These are phyloP conservation scores for Lepiota venenata DNA, from an alignment of 768 basidiomycete species.

Conservation along the genomic window DNA sequence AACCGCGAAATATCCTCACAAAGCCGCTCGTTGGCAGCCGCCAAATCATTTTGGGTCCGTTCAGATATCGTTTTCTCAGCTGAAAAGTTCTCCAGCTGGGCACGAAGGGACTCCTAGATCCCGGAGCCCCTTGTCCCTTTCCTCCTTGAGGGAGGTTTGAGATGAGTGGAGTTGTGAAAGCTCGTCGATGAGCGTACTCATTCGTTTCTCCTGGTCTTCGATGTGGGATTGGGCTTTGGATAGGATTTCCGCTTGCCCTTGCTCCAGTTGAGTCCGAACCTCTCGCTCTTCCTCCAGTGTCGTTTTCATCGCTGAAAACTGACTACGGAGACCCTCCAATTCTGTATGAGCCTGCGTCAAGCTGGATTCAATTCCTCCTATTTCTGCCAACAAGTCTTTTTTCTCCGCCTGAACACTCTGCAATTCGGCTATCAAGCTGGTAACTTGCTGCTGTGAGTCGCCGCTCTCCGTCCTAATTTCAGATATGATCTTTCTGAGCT, in stretches of 20 bases:
- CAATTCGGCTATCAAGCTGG: slow-evolving; percentile 4
- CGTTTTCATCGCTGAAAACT: neutral
- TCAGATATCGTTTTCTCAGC: neutral
- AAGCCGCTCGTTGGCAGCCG: slow-evolving; percentile 6
- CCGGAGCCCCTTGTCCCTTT: slow-evolving; percentile 11
- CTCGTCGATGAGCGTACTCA: slow-evolving; percentile 13
- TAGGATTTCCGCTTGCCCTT: slow-evolving; percentile 16
- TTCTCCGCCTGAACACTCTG: slow-evolving; percentile 9
- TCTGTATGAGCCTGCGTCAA: neutral
- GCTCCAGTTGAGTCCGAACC: slow-evolving; percentile 11
- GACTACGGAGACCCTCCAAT: neutral
- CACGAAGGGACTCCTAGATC: neutral
- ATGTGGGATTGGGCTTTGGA: slow-evolving; percentile 14
- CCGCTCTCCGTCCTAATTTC: neutral
- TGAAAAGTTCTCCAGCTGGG: neutral
- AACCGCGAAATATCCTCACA: slow-evolving; percentile 18
- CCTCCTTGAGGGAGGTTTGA: slow-evolving; percentile 15
- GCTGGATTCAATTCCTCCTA: neutral
- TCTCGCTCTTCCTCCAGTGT: slow-evolving; percentile 1
- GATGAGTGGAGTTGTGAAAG: slow-evolving; percentile 1
- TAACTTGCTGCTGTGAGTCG: neutral
- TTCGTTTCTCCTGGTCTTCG: slow-evolving; percentile 14
- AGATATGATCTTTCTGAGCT: slow-evolving; percentile 15
- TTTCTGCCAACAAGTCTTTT: neutral
- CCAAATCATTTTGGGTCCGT: neutral